phyloP scores from a whole-genome alignment of 176 grass and related monocot species.

The Triticum dicoccoides region DNA sequence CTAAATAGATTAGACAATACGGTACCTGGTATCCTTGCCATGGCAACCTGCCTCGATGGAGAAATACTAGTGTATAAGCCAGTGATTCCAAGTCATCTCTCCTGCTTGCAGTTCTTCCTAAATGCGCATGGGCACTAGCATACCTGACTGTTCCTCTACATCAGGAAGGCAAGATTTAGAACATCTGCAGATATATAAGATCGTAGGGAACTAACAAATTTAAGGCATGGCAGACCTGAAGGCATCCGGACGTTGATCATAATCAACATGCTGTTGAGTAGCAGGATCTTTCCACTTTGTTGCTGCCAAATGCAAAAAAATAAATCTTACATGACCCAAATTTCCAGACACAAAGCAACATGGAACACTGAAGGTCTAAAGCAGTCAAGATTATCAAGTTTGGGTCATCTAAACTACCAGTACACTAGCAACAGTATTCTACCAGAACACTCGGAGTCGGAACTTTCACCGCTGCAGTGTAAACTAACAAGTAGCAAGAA shows the following conservation, averaged over 20 bases:
- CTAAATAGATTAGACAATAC: conserved; percentile 9
- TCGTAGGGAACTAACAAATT: background rate
- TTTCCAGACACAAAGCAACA: conserved; percentile 8
- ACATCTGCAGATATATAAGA: conserved; percentile 13
- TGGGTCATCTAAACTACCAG: conserved; percentile 3
- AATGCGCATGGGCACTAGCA: conserved; percentile 86
- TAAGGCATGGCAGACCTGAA: conserved; percentile 50
- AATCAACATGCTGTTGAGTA: conserved; percentile 62
- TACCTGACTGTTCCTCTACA: conserved; percentile 86
- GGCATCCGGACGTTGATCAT: conserved; percentile 91
- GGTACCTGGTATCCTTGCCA: conserved; percentile 92
- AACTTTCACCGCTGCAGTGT: background rate
- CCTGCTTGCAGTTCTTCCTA: conserved; percentile 90
- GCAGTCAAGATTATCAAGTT: conserved; percentile 14
- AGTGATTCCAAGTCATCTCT: conserved; percentile 91
- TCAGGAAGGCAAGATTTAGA: conserved; percentile 12
- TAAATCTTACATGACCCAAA: background rate
- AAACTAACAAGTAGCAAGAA: conserved; percentile 13
- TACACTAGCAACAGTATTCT: background rate
- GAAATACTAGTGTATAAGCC: conserved; percentile 87
- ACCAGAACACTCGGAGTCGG: background rate
- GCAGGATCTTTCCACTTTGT: conserved; percentile 75
- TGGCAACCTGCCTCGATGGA: conserved; percentile 80
- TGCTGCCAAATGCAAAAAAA: conserved; percentile 42
- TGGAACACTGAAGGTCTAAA: background rate